Percentiles rank a stretch among this genome's conserved stretches.
Conservation (phyloP, 2,329 filamentous ascomycete genomes). For the Talaromyces rugulosus region DNA sequence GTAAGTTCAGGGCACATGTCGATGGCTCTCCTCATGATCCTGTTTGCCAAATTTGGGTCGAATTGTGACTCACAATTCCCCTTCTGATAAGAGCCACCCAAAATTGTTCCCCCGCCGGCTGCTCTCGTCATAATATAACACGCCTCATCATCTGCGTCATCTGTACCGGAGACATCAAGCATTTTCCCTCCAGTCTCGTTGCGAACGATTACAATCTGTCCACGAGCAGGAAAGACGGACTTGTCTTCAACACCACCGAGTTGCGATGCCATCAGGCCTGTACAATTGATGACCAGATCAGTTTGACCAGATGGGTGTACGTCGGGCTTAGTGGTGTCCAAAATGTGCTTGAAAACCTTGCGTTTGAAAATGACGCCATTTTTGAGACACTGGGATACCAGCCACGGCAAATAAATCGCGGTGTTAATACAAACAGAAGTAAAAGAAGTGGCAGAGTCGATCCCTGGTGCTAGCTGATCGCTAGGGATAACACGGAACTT, state of each 20-base stretch:
- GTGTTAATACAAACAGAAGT: conserved; percentile 90
- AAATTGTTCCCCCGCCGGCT: conserved; percentile 66
- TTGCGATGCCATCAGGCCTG: conserved; percentile 68
- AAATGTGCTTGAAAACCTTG: conserved; percentile 62
- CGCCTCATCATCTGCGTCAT: conserved; percentile 68
- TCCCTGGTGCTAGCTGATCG: conserved; percentile 56
- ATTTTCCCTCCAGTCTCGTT: conserved; percentile 66
- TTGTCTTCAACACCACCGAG: conserved; percentile 79
- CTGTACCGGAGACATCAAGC: conserved; percentile 73
- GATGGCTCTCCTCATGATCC: conserved; percentile 73
- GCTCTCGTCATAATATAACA: conserved; percentile 81
- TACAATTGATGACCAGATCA: conserved; percentile 77
- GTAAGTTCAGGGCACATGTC: conserved; percentile 33
- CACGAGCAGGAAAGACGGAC: conserved; percentile 69
- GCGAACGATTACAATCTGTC: conserved; percentile 77
- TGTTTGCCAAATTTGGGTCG: conserved; percentile 69
- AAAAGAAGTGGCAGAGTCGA: conserved; percentile 70
- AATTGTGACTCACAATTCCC: conserved; percentile 73
- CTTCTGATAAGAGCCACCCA: conserved; percentile 78
- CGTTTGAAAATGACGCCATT: conserved; percentile 67
- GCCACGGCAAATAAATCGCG: conserved; percentile 79
- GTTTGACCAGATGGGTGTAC: conserved; percentile 58
- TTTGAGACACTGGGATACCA: conserved; percentile 72
- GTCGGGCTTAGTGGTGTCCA: conserved; percentile 54
- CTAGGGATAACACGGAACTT: conserved; percentile 60